Evolutionary conservation across 768 basidiomycete genomes (phyloP), one percentile per base, ranked within the genome.

Genomic region (Pisolithus albus): DNA sequence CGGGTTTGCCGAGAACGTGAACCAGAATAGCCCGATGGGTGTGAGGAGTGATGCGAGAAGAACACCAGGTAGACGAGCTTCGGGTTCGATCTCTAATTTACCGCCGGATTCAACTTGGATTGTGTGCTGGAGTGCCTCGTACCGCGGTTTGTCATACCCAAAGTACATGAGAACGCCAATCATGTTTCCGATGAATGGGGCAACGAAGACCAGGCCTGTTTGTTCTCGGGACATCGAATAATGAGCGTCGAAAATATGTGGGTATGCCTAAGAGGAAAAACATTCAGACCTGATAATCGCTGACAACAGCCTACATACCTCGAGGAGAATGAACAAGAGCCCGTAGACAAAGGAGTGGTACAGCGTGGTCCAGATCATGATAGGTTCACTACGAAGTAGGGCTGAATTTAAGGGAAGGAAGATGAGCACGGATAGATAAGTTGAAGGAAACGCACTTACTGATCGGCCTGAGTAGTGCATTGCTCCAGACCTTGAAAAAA

Each of bases 291-390:
- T 15, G 18, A 34, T 24, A 6, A 44, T 30, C 41, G 15, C 16
- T 5, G 16, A 23, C 15, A 37, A 49, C 9, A 21, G 18, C 26
- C 30, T 7, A 47, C 32, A 16, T 3, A 60, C 64, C 56, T 65
- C 64, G 7, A 65, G 64, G 44, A 65, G 64, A 7, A 65, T 54
- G 28, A 65, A 65, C 30, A 65, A 56, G 18, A 65, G 61, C 2
- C 64, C 64, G 39, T 57, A 61, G 26, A 65, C 52, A 23, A 65
- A 65, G 7, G 64, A 59, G 28, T 65, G 64, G 46, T 62, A 64
- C 6, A 64, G 38, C 6, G 63, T 58, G 8, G 63, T 62, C 63
- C 63, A 64, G 2, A 51, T 50, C 15, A 64, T 56, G 38, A 64
- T 64, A 7, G 63, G 64, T 32, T 64, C 64, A 8, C 52, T 50